These are phyloP conservation scores for Eucalyptus shirleyi DNA, from an alignment of 345 rosid species.

Conservation along the genomic window DNA sequence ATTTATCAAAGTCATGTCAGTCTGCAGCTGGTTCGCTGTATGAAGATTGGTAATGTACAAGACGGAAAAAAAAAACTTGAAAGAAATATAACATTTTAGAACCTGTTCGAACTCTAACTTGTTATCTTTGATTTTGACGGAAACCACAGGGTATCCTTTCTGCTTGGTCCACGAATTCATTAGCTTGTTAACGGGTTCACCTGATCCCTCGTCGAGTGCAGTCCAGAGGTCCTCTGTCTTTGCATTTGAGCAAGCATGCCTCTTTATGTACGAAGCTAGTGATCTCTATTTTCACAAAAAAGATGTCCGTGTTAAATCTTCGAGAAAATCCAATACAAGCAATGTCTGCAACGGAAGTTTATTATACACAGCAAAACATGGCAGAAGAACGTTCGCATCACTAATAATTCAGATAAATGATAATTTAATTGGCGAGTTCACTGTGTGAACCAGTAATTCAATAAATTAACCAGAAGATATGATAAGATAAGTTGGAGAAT, in stretches of 20 bases:
- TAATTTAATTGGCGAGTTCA: background rate
- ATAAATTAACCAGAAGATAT: background rate
- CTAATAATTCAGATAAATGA: background rate
- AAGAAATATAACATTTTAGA: background rate
- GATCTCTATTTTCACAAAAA: conserved; percentile 40
- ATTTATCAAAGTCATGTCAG: background rate
- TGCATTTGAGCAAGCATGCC: conserved; percentile 66
- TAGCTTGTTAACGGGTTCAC: conserved; percentile 80
- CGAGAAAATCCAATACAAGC: background rate
- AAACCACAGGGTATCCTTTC: conserved; percentile 79
- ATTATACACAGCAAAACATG: background rate
- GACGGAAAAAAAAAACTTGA: background rate
- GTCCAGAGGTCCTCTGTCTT: conserved; percentile 91
- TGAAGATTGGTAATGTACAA: background rate
- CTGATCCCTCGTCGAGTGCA: conserved; percentile 80
- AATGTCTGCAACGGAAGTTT: background rate
- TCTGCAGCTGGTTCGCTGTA: background rate
- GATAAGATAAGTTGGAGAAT: background rate
- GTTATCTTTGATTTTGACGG: conserved; percentile 50
- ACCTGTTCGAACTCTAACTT: conserved; percentile 94
- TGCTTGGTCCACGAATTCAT: conserved; percentile 96
- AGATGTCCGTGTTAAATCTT: background rate
- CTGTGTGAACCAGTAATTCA: background rate
- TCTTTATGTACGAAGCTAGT: conserved; percentile 80
- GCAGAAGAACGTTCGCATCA: background rate